Evolutionary conservation across 2,329 filamentous ascomycete species (phyloP).

Genomic region (Metarhizium brunneum): DNA sequence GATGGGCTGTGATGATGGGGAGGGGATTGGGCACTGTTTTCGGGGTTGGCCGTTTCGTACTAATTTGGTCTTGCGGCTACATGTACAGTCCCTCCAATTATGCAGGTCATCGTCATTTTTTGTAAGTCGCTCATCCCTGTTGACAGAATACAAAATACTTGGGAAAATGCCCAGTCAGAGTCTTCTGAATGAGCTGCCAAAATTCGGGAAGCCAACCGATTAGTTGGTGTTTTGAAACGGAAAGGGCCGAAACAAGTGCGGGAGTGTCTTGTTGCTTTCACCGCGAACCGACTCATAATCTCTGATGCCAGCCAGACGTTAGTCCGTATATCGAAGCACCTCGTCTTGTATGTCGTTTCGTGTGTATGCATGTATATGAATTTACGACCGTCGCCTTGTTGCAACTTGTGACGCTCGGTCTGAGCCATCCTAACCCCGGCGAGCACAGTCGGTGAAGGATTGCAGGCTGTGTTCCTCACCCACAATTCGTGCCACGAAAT

Average conservation of each 20-base stretch:
- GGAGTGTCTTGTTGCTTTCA: too few relatives aligned
- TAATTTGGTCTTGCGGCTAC: background rate
- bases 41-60: background rate
- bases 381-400: background rate
- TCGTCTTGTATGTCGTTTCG: background rate
- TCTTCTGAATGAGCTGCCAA: too few relatives aligned
- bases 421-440: background rate
- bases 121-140: background rate
- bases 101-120: background rate
- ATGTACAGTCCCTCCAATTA: background rate
- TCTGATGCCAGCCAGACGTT: background rate
- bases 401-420: background rate
- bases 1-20: background rate
- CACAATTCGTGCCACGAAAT: background rate
- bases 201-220: too few relatives aligned
- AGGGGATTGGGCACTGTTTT: background rate
- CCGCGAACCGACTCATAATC: background rate
- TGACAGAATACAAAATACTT: background rate
- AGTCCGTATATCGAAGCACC: background rate
- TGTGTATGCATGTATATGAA: background rate
- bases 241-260: too few relatives aligned
- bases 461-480: background rate
- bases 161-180: background rate
- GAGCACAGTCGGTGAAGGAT: background rate
- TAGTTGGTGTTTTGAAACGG: too few relatives aligned